Evolutionary conservation across 2,329 filamentous ascomycete genomes (phyloP), one percentile per base, ranked within the genome.

Genomic region (Arachnomyces sp.): DNA sequence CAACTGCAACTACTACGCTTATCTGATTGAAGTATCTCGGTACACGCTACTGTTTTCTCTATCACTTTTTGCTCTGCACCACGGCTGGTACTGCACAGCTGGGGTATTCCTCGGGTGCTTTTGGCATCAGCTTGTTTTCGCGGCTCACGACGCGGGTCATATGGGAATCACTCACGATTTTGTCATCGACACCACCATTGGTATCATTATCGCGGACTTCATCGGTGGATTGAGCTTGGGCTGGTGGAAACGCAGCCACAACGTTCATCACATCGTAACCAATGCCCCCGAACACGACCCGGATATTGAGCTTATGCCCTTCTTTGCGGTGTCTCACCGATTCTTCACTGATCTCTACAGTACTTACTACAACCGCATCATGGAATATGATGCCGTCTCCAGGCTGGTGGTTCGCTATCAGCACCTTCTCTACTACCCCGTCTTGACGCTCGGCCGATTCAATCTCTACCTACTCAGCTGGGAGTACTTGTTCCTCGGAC

Each of bases 191-290:
- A 83, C 82, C 2, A 71, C 82, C 37, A 86, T 96, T 47, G 90
- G 87, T 37, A 94, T 96, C 57, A 66, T 94, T 48, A 82, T 95
- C 53, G 88, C 89, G 38, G 83, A 94, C 59, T 96, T 84, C 53
- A 67, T 90, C 13, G 90, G 92, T 28, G 92, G 92, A 0, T 66
- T 98, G 31, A 94, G 86, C 15, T 67, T 94, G 38, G 85, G 90
- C 34, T 96, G 90, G 90, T 98, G 90, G 90, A 96, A 96, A 66
- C 75, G 79, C 47, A 95, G 81, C 59, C 90, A 96, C 64, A 96
- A 96, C 56, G 88, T 95, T 5, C 90, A 96, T 58, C 90, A 96
- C 57, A 87, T 96, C 51, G 83, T 96, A 37, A 96, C 90, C n/a
- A 96, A 96, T 61, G 82, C 82, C 34, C 85, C 89, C 11, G 90